A percentile compares a stretch with the other conserved stretches of the same genome.
phyloP scores from a whole-genome alignment of 805 yeast species.

The Starmera quercuum region DNA sequence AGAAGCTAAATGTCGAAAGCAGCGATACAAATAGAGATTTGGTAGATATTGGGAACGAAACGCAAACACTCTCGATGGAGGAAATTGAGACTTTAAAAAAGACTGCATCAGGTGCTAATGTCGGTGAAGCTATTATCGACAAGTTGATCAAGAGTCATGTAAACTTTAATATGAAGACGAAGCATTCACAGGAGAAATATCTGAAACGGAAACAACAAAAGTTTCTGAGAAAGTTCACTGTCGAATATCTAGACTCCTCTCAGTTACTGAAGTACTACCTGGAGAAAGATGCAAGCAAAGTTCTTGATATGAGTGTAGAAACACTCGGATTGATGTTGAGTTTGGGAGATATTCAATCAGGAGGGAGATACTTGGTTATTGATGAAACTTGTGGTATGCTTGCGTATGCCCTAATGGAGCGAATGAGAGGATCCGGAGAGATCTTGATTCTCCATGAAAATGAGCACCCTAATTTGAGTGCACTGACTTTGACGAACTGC shows the following conservation, averaged over 20 bases:
- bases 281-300: constrained; percentile 59
- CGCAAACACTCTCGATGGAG: constrained; percentile 67
- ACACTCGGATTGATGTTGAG: constrained; percentile 70
- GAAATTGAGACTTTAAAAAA: constrained; percentile 81
- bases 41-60: constrained; percentile 56
- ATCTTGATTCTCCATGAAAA: constrained; percentile 81
- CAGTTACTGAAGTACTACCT: constrained; percentile 65
- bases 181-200: constrained; percentile 87
- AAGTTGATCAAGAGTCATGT: constrained; percentile 78
- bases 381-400: constrained; percentile 97
- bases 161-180: constrained; percentile 82
- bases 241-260: constrained; percentile 66
- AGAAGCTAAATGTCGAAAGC: constrained; percentile 27
- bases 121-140: constrained; percentile 74
- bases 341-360: constrained; percentile 77
- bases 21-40: constrained; percentile 61
- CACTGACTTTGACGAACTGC: constrained; percentile 60
- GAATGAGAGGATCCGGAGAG: constrained; percentile 71
- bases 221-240: constrained; percentile 77
- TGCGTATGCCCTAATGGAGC: constrained; percentile 76
- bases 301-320: constrained; percentile 81
- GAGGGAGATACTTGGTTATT: constrained; percentile 79
- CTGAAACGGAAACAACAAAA: constrained; percentile 87
- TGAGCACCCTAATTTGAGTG: constrained; percentile 81
- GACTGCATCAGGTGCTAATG: constrained; percentile 48